Conservation (phyloP, 306 rosid species). For the Malus sylvestris region DNA sequence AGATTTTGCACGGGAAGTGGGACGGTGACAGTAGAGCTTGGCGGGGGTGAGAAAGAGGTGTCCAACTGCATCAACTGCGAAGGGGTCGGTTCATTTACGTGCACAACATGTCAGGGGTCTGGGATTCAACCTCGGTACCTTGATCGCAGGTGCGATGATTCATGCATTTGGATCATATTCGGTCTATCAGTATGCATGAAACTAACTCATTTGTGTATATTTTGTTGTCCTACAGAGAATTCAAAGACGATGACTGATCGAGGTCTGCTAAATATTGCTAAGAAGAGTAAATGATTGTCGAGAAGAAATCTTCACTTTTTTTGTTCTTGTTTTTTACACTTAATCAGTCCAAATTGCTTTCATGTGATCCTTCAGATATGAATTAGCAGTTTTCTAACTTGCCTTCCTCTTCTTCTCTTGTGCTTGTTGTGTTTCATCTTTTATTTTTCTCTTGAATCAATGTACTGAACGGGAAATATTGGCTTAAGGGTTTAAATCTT, state of each 20-base stretch:
- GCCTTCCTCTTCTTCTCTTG: too few species aligned
- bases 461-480: too few species aligned
- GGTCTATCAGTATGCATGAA: not conserved
- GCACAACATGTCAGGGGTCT: constrained; percentile 96
- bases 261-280: too few species aligned
- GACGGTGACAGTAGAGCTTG: constrained; percentile 62
- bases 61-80: constrained; percentile 90
- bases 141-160: constrained; percentile 62
- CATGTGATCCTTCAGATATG: too few species aligned
- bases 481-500: too few species aligned
- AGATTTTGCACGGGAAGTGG: constrained; percentile 84
- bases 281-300: too few species aligned
- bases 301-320: too few species aligned
- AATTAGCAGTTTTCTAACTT: too few species aligned
- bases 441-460: too few species aligned
- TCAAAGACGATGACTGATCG: constrained; percentile 78
- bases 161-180: not conserved
- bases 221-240: constrained; percentile 56
- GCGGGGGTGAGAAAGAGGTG: constrained; percentile 71
- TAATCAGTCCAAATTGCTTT: too few species aligned
- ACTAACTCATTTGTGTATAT: not conserved
- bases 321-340: too few species aligned
- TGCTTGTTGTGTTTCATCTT: too few species aligned
- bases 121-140: constrained; percentile 99
- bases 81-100: constrained; percentile 74